These are phyloP conservation scores for Microdochium trichocladiopsis DNA, from an alignment of 2,329 filamentous ascomycete genomes.

Conservation along the genomic window DNA sequence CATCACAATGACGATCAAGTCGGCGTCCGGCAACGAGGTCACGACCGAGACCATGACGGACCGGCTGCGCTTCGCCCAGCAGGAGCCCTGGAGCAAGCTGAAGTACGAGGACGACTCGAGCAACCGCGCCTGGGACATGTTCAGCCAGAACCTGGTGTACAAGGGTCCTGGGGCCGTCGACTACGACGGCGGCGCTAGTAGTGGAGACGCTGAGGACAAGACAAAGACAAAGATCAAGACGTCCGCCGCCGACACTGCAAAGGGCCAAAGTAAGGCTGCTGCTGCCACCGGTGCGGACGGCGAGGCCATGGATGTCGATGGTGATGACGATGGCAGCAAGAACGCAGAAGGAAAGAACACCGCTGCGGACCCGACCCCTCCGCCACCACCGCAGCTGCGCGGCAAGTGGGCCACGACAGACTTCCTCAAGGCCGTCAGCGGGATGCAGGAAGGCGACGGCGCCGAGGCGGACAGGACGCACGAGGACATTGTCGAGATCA, in stretches of 20 bases:
- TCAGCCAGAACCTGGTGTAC: slow-evolving; percentile 65
- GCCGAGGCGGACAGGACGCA: neutral
- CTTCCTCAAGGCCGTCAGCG: neutral
- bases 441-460: neutral
- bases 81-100: slow-evolving; percentile 74
- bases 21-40: slow-evolving; percentile 57
- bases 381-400: neutral
- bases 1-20: slow-evolving; percentile 83
- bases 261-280: slow-evolving; percentile 16
- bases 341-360: slow-evolving; percentile 1
- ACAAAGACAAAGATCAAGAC: slow-evolving; percentile 15
- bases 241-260: slow-evolving; percentile 5
- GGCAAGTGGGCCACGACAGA: neutral
- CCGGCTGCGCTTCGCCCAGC: slow-evolving; percentile 70
- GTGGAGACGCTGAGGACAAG: slow-evolving; percentile 3
- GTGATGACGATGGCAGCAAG: slow-evolving; percentile 2
- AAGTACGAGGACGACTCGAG: slow-evolving; percentile 78
- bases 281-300: slow-evolving; percentile 2
- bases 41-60: slow-evolving; percentile 66
- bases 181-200: neutral
- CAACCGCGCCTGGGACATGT: slow-evolving; percentile 67
- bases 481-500: neutral
- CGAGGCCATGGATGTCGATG: neutral
- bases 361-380: neutral
- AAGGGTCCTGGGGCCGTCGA: slow-evolving; percentile 8